Conservation (phyloP, 495 filamentous ascomycete genomes). For the Hyaloscypha hepaticicola region DNA sequence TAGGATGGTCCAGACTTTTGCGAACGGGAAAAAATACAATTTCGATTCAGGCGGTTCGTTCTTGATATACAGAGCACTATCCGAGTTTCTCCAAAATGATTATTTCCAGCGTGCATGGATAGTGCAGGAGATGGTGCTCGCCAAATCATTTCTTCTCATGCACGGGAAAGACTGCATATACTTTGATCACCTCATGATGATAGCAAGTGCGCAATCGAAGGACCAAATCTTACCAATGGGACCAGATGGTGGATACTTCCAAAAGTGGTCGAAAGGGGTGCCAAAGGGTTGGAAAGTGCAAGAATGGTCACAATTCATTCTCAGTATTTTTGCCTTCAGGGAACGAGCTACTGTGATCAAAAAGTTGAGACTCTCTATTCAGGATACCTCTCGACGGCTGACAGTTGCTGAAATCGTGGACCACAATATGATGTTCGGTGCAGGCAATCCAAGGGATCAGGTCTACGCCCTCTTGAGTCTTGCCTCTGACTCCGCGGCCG, state of each 20-base stretch:
- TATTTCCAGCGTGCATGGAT: background rate
- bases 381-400: background rate
- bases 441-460: background rate
- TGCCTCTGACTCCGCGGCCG: background rate
- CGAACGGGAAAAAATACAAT: background rate
- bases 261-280: background rate
- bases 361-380: background rate
- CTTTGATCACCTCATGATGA: background rate
- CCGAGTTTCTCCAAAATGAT: background rate
- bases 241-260: background rate
- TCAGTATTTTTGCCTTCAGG: background rate
- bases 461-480: background rate
- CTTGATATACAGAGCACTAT: background rate
- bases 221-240: background rate
- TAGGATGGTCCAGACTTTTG: background rate
- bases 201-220: background rate
- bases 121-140: background rate
- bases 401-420: background rate
- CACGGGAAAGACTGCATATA: background rate
- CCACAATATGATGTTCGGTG: background rate
- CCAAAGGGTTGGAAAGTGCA: background rate
- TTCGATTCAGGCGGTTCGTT: background rate
- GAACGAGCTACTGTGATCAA: background rate
- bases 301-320: background rate
- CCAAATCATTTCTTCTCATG: background rate